A percentile compares a stretch with the other conserved stretches of the same genome.
phyloP scores from a whole-genome alignment of 2,329 filamentous ascomycete genomes.

The Stylonectria norvegica region DNA sequence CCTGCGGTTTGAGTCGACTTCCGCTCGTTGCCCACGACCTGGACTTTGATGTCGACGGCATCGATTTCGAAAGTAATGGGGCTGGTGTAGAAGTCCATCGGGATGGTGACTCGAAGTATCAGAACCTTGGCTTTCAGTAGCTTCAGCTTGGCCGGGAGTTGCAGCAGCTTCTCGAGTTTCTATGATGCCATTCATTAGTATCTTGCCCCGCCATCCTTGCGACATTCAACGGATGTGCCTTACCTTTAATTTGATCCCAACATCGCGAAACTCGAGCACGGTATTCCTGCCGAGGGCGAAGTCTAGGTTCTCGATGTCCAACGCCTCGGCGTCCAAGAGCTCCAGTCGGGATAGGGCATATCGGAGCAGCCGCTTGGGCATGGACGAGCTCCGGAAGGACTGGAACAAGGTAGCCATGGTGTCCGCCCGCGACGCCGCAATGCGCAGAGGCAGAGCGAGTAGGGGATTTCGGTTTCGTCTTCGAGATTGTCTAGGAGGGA shows the following conservation, averaged over 20 bases:
- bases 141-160: slow-evolving; percentile 68
- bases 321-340: slow-evolving; percentile 79
- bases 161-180: slow-evolving; percentile 75
- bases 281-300: slow-evolving; percentile 78
- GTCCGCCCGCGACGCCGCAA: slow-evolving; percentile 13
- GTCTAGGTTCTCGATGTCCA: slow-evolving; percentile 83
- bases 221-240: slow-evolving; percentile 23
- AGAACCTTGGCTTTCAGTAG: slow-evolving; percentile 72
- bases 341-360: slow-evolving; percentile 82
- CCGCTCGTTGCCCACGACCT: slow-evolving; percentile 41
- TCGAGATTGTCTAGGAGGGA: slow-evolving; percentile 14
- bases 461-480: no score
- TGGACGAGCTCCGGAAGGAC: slow-evolving; percentile 62
- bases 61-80: slow-evolving; percentile 79
- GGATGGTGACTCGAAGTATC: slow-evolving; percentile 75
- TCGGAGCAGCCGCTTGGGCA: slow-evolving; percentile 85
- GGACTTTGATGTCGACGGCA: slow-evolving; percentile 70
- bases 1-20: slow-evolving; percentile 35
- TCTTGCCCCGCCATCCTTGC: slow-evolving; percentile 9
- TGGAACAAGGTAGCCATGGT: slow-evolving; percentile 71
- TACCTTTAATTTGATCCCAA: slow-evolving; percentile 77
- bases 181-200: slow-evolving; percentile 39
- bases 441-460: background rate
- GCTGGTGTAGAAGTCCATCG: slow-evolving; percentile 82
- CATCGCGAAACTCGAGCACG: slow-evolving; percentile 80